Evolutionary conservation across 495 filamentous ascomycete species (phyloP).

Genomic region (Elaphomyces granulatus): DNA sequence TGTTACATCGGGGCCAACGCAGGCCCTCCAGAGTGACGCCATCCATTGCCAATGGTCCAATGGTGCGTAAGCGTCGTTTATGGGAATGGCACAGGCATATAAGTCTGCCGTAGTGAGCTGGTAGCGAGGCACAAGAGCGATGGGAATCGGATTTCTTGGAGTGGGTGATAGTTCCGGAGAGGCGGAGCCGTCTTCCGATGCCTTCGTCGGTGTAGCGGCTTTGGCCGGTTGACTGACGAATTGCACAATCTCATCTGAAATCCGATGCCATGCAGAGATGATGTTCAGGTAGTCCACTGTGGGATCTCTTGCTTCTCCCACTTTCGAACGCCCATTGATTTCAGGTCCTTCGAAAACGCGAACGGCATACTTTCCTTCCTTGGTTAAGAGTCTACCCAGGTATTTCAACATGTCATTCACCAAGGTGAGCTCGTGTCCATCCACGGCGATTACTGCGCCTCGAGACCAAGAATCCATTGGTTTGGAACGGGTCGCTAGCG

Average conservation of each 20-base stretch:
- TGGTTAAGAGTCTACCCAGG: slow-evolving; percentile 44
- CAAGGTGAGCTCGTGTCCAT: slow-evolving; percentile 47
- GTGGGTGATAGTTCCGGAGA: slow-evolving; percentile 17
- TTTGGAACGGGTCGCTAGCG: slow-evolving; percentile 35
- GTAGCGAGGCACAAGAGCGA: slow-evolving; percentile 65
- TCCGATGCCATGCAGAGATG: slow-evolving; percentile 58
- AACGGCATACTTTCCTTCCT: slow-evolving; percentile 43
- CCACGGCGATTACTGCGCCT: slow-evolving; percentile 70
- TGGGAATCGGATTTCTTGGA: slow-evolving; percentile 33
- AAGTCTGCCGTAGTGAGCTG: slow-evolving; percentile 61
- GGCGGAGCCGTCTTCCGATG: slow-evolving; percentile 12
- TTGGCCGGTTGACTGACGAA: slow-evolving; percentile 39
- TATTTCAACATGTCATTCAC: slow-evolving; percentile 42
- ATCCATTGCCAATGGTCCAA: slow-evolving; percentile 98
- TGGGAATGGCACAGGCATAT: slow-evolving; percentile 56
- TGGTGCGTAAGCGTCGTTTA: slow-evolving; percentile 62
- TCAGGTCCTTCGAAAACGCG: slow-evolving; percentile 37
- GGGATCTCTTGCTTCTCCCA: slow-evolving; percentile 26
- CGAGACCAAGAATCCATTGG: slow-evolving; percentile 22
- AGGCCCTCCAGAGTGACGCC: slow-evolving; percentile 83
- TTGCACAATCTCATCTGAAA: slow-evolving; percentile 47
- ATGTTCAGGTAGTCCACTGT: slow-evolving; percentile 51
- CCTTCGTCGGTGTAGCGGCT: background rate
- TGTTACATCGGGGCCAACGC: slow-evolving; percentile 75
- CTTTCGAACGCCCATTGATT: slow-evolving; percentile 19